Evolutionary conservation across 176 grass and related monocot species (phyloP).

Genomic region (Secale cereale): DNA sequence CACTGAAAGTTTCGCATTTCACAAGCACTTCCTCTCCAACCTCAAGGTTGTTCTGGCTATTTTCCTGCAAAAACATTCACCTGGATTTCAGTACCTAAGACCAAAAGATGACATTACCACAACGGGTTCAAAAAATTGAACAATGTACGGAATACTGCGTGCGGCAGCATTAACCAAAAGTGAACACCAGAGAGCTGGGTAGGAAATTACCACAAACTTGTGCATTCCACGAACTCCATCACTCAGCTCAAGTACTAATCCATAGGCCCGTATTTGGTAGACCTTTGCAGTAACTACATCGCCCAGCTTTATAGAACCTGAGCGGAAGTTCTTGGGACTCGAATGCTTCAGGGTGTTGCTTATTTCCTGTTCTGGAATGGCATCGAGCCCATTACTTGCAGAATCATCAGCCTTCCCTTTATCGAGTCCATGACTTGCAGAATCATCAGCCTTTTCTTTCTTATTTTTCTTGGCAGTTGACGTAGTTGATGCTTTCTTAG

Average conservation of each 20-base stretch:
- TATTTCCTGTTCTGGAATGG: slow-evolving; percentile 27
- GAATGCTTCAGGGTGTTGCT: slow-evolving; percentile 20
- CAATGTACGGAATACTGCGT: neutral
- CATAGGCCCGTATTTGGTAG: slow-evolving; percentile 74
- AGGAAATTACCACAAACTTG: slow-evolving; percentile 82
- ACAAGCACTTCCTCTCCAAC: slow-evolving; percentile 63
- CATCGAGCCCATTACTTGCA: slow-evolving; percentile 23
- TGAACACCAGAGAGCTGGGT: neutral
- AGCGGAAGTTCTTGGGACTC: slow-evolving; percentile 11
- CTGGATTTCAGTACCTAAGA: neutral
- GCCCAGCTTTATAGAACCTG: slow-evolving; percentile 64
- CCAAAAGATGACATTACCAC: neutral
- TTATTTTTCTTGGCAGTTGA: slow-evolving; percentile 37
- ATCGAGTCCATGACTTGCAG: neutral
- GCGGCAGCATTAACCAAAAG: neutral
- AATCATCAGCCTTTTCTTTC: slow-evolving; percentile 28
- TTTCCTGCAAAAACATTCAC: slow-evolving; percentile 41
- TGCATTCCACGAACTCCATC: slow-evolving; percentile 85
- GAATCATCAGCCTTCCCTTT: slow-evolving; percentile 23
- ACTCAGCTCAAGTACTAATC: slow-evolving; percentile 81
- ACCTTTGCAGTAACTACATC: slow-evolving; percentile 80
- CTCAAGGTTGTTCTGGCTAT: slow-evolving; percentile 53
- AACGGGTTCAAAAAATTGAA: neutral
- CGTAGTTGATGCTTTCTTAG: slow-evolving; percentile 35
- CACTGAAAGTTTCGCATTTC: slow-evolving; percentile 57